phyloP scores from a whole-genome alignment of 2,329 filamentous ascomycete species.

The Penicillium sp. region DNA sequence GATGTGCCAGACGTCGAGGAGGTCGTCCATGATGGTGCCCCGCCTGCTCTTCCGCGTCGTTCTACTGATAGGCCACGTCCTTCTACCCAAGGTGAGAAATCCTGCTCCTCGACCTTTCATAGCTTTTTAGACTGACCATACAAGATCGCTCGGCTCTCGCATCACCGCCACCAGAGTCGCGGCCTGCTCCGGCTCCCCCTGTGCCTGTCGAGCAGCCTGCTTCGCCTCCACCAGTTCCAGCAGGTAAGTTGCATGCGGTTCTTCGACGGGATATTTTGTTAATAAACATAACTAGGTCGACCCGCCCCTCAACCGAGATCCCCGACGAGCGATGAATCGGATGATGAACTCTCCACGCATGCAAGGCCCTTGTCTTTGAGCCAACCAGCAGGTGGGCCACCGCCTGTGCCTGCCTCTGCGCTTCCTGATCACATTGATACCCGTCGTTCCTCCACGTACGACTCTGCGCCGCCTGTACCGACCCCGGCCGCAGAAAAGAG shows the following conservation, averaged over 20 bases:
- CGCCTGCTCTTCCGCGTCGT: conserved; percentile 20
- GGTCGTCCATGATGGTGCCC: conserved; percentile 31
- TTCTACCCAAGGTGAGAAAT: conserved; percentile 50
- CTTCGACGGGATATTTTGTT: conserved; percentile 4
- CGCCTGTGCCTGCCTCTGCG: conserved; percentile 47
- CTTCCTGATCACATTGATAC: conserved; percentile 37
- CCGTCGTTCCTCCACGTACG: conserved; percentile 38
- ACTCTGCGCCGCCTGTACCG: conserved; percentile 42
- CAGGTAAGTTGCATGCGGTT: conserved; percentile 50
- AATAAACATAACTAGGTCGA: conserved; percentile 52
- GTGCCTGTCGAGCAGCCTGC: conserved; percentile 34
- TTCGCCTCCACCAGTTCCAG: conserved; percentile 41
- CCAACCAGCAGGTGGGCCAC: conserved; percentile 41
- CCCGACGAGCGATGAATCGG: conserved; percentile 73
- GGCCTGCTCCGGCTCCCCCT: conserved; percentile 35
- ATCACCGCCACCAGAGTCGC: conserved; percentile 40
- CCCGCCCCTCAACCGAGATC: conserved; percentile 54
- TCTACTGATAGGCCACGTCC: conserved; percentile 45
- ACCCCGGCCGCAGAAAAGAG: conserved; percentile 37
- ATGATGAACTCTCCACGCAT: conserved; percentile 71
- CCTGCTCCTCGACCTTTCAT: background rate
- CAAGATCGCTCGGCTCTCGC: conserved; percentile 45
- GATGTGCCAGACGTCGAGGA: conserved; percentile 56
- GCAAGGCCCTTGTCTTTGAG: conserved; percentile 44
- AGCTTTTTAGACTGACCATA: background rate